Base-by-base conservation (phyloP, 2,329 filamentous ascomycete species). In the Zasmidium cellare region DNA sequence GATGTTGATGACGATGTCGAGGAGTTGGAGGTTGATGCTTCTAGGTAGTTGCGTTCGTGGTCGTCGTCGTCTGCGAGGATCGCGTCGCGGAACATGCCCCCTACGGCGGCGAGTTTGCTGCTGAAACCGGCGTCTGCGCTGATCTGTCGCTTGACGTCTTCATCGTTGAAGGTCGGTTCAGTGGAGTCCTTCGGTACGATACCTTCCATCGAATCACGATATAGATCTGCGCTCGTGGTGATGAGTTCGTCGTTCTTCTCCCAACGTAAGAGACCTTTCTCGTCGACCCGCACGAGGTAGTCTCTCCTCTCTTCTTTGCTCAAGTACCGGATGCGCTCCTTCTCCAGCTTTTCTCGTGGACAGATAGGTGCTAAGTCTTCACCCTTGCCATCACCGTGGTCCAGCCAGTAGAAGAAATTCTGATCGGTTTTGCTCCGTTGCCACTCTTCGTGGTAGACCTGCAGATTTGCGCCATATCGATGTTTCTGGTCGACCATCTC, bases 391-490 rank as follows among this genome's bases (percentile, higher is more conserved):
- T 87, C 86, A 6, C 92, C 92, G 52, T 89, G 80, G 70, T 96
- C 92, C 0, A 96, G 80, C 92, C 92, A 96, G 75, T 91, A 91
- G 72, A 96, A 96, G 80, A 92, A 96, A 69, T 92, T 96, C 71
- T 96, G 87, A 2, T 85, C 84, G 0, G 90, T 92, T 20, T 88
- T 79, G 1, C 84, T 79, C 57, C 83, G 84, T 72, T 91, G 91
- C 92, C 92, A 96, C 62, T 88, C 84, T 58, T 86, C 84, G 68
- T 96, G 92, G 67, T 96, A 96, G 25, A 84, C 83, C 25, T 89
- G 82, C 49, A 96, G 75, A 65, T 94, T 96, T 46, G 86, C 87
- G 2, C 92, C 92, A 68, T 96, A 94, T 1, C 92, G 85, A 71
- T 96, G 92, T 73, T 94, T 92, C 28, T 85, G 76, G 52, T 73